Evolutionary conservation across 495 filamentous ascomycete genomes (phyloP).

Genomic region (Delitschia confertaspora): DNA sequence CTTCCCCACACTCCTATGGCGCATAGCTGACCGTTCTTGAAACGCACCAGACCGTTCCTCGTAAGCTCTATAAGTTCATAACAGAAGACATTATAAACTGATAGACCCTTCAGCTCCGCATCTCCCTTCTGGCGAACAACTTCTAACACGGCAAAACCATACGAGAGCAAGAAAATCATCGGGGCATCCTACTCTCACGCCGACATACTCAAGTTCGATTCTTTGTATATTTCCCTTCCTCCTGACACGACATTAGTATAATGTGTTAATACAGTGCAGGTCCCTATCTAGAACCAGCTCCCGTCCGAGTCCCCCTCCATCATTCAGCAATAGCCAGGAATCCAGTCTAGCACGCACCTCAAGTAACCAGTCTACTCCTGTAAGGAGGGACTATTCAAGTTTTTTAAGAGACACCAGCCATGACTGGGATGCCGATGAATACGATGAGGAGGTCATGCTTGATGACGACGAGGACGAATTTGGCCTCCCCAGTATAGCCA

Average conservation of each 20-base stretch:
- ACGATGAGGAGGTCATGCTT: constrained; percentile 48
- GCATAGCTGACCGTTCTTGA: constrained; percentile 13
- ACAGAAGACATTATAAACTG: neutral
- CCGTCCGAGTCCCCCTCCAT: constrained; percentile 55
- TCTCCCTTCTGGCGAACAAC: constrained; percentile 87
- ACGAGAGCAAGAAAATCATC: constrained; percentile 71
- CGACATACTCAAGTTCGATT: constrained; percentile 81
- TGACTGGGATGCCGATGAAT: constrained; percentile 61
- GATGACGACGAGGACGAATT: constrained; percentile 92
- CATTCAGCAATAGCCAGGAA: constrained; percentile 40
- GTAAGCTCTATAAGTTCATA: constrained; percentile 33
- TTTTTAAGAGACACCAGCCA: constrained; percentile 66
- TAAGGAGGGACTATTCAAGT: constrained; percentile 60
- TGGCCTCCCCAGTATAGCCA: constrained; percentile 80
- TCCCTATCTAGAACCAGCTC: constrained; percentile 43
- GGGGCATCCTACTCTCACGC: constrained; percentile 95
- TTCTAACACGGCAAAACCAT: constrained; percentile 42
- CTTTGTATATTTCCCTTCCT: constrained; percentile 42
- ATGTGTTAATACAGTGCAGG: constrained; percentile 29
- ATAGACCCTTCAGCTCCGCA: constrained; percentile 25
- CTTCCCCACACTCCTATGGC: constrained; percentile 22
- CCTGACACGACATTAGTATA: neutral
- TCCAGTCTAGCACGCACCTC: constrained; percentile 41
- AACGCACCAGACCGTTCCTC: constrained; percentile 48
- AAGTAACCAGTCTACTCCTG: constrained; percentile 37